Base-by-base conservation (phyloP, 225 moss, liverwort and hornwort genomes). In the Sphagnum contortum region DNA sequence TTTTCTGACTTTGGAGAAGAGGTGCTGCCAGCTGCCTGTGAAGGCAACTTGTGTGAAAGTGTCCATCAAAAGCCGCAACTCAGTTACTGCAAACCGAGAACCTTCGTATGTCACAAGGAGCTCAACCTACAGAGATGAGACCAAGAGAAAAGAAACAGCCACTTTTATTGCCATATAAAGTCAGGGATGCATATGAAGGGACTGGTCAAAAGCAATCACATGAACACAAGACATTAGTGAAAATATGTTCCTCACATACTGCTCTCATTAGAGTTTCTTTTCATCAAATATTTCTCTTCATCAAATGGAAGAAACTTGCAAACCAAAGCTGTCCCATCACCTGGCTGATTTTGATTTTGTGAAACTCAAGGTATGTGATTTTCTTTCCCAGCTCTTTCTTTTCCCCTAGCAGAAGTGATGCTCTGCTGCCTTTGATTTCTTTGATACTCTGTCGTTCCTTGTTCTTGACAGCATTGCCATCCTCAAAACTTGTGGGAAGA, bases 1-100 rank as follows among this genome's bases (percentile, higher is more conserved):
- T 80, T 93, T 93, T 79, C 90, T 93, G 66, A 93, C 93, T 74
- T 90, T 90, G 45, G 93, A 90, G 67, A 93, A 93, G 64, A 93
- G 77, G 64, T 90, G 83, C 59, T 90, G 77, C 93, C 93, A 93
- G 69, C 90, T 86, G 61, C 93, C 93, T 57, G 90, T 86, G 46
- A 93, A 89, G 67, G 88, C 90, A 57, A 83, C 68, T 64, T 88
- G 88, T 64, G 83, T 68, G 72, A 93, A 93, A 9, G 93, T 86
- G 69, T 93, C 93, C 93, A 93, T 90, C 71, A 93, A 75, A 66
- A 93, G 90, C 59, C 93, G 90, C 75, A 90, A 81, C 3, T 93
- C 93, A 69, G 78, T 83, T 12, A 93, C 90, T 69, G 88, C 80
- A 75, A 93, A 93, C 65, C 93, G 79, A 50, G 93, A 90, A 58